phyloP scores from a whole-genome alignment of 352 stramenopile species.

The Globisporangium uncinulatum region DNA sequence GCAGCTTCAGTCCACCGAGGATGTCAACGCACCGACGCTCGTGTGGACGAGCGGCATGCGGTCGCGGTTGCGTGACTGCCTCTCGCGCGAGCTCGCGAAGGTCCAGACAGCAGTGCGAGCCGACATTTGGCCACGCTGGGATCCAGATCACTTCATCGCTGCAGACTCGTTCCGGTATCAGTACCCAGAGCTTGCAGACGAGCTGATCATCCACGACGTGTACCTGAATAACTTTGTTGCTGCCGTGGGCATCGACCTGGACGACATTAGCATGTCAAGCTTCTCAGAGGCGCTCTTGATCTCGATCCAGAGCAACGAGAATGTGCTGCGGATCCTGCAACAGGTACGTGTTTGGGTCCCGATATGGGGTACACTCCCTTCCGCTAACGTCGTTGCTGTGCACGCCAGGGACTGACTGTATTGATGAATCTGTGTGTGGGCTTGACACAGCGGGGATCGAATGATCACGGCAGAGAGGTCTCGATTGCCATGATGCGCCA shows the following conservation, averaged over 20 bases:
- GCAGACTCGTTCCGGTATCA: slow-evolving; percentile 84
- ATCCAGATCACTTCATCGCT: slow-evolving; percentile 81
- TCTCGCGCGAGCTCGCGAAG: slow-evolving; percentile 53
- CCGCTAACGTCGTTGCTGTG: neutral
- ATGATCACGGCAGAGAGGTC: slow-evolving; percentile 48
- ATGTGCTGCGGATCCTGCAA: slow-evolving; percentile 71
- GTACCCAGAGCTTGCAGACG: slow-evolving; percentile 66
- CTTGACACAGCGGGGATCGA: slow-evolving; percentile 35
- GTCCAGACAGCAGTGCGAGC: slow-evolving; percentile 50
- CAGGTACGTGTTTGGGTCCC: slow-evolving; percentile 29
- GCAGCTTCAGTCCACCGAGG: slow-evolving; percentile 48
- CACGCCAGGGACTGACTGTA: neutral
- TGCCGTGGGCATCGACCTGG: slow-evolving; percentile 43
- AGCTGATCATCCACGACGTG: slow-evolving; percentile 74
- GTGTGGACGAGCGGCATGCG: slow-evolving; percentile 79
- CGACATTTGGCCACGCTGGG: slow-evolving; percentile 66
- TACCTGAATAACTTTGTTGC: slow-evolving; percentile 81
- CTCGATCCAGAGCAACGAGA: slow-evolving; percentile 79
- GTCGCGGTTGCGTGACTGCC: slow-evolving; percentile 40
- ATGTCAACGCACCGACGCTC: slow-evolving; percentile 58
- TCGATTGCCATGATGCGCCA: slow-evolving; percentile 64
- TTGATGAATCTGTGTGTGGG: neutral
- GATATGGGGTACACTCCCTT: neutral
- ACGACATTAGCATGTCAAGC: slow-evolving; percentile 69
- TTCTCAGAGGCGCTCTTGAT: slow-evolving; percentile 76